These are phyloP conservation scores for Asterionellopsis glacialis DNA, from an alignment of 108 stramenopile genomes.

Conservation along the genomic window DNA sequence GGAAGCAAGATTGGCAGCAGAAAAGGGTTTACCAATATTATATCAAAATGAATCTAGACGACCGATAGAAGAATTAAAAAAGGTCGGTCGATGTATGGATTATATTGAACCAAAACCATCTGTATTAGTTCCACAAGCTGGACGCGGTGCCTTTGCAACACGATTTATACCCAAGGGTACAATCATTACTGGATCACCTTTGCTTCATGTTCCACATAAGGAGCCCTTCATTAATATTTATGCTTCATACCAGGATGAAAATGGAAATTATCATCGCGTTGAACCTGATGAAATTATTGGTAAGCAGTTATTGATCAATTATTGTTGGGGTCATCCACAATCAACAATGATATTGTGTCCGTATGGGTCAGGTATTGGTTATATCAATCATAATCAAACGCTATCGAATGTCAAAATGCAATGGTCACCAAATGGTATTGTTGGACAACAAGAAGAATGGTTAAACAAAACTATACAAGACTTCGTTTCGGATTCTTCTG, in stretches of 20 bases:
- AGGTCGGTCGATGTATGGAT: background rate
- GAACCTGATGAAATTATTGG: background rate
- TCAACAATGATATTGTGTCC: slow-evolving; percentile 44
- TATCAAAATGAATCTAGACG: background rate
- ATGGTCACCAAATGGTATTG: slow-evolving; percentile 14
- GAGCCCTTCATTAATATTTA: slow-evolving; percentile 13
- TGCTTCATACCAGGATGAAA: slow-evolving; percentile 11
- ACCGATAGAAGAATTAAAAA: background rate
- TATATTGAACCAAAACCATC: background rate
- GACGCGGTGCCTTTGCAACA: slow-evolving; percentile 53
- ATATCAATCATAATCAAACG: slow-evolving; percentile 10
- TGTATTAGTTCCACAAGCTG: slow-evolving; percentile 39
- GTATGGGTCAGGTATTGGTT: slow-evolving; percentile 37
- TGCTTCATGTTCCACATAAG: slow-evolving; percentile 41
- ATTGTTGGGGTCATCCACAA: slow-evolving; percentile 44
- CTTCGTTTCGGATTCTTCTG: background rate
- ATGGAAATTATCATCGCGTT: background rate
- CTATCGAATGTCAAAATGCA: slow-evolving; percentile 15
- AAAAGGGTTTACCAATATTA: background rate
- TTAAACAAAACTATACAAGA: background rate
- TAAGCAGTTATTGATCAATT: slow-evolving; percentile 42
- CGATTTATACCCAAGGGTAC: slow-evolving; percentile 25
- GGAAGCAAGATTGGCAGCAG: background rate
- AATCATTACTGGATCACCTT: slow-evolving; percentile 36
- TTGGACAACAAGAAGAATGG: slow-evolving; percentile 26